Evolutionary conservation across 345 rosid species (phyloP).

Genomic region (Moringa oleifera): DNA sequence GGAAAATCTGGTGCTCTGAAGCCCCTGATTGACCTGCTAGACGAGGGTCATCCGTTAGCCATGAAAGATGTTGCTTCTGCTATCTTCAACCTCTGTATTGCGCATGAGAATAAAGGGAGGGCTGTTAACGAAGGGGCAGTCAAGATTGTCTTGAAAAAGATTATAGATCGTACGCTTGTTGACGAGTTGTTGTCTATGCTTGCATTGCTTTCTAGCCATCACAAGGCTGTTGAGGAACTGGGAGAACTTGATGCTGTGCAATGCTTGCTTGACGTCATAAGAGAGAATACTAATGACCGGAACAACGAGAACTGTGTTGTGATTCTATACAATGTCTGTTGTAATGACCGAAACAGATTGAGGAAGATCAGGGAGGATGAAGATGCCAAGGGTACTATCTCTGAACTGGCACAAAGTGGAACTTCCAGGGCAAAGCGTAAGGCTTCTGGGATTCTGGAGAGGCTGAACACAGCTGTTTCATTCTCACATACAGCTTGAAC

Average conservation of each 20-base stretch:
- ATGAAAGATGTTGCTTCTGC: slow-evolving; percentile 96
- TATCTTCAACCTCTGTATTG: slow-evolving; percentile 66
- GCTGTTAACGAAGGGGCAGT: slow-evolving; percentile 88
- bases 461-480: slow-evolving; percentile 59
- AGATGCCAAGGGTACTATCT: slow-evolving; percentile 47
- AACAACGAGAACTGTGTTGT: slow-evolving; percentile 89
- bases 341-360: slow-evolving; percentile 70
- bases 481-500: slow-evolving; percentile 80
- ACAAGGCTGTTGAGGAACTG: slow-evolving; percentile 69
- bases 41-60: slow-evolving; percentile 70
- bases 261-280: slow-evolving; percentile 56
- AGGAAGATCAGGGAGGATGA: slow-evolving; percentile 81
- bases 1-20: slow-evolving; percentile 72
- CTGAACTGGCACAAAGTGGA: slow-evolving; percentile 73
- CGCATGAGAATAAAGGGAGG: slow-evolving; percentile 73
- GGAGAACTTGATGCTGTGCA: slow-evolving; percentile 65
- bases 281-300: slow-evolving; percentile 70
- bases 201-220: slow-evolving; percentile 76
- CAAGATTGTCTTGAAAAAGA: slow-evolving; percentile 57
- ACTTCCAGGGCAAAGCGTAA: slow-evolving; percentile 94
- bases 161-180: slow-evolving; percentile 49
- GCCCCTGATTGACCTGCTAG: slow-evolving; percentile 72
- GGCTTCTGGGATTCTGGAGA: slow-evolving; percentile 73
- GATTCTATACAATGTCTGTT: slow-evolving; percentile 60
- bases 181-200: slow-evolving; percentile 84